phyloP scores from a whole-genome alignment of 2,329 filamentous ascomycete species.

The Pseudocercospora musae region DNA sequence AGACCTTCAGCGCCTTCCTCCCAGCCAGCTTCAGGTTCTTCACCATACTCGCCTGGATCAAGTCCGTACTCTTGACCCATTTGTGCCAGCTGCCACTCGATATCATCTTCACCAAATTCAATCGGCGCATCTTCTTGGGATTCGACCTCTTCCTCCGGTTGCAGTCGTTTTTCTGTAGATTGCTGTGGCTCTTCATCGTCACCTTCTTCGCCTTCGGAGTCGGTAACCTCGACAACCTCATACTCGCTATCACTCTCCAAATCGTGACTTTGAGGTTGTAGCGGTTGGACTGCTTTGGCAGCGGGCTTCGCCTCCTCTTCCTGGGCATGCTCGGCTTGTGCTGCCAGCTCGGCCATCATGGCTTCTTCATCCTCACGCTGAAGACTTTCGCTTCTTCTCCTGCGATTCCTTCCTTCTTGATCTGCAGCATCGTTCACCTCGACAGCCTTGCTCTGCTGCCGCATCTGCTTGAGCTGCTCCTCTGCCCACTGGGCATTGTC shows the following conservation, averaged over 20 bases:
- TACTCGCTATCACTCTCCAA: constrained; percentile 62
- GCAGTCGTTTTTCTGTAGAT: constrained; percentile 43
- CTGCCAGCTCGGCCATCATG: constrained; percentile 33
- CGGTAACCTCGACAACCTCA: constrained; percentile 72
- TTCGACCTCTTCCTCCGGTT: constrained; percentile 51
- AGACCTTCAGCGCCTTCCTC: constrained; percentile 70
- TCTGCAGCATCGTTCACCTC: constrained; percentile 22
- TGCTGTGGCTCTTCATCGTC: constrained; percentile 60
- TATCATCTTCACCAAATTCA: constrained; percentile 92
- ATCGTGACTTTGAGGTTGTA: constrained; percentile 23
- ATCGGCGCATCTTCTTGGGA: constrained; percentile 49
- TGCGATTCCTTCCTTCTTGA: constrained; percentile 16
- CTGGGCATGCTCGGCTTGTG: constrained; percentile 34
- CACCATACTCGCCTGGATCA: constrained; percentile 72
- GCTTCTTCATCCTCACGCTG: constrained; percentile 37
- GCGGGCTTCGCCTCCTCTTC: constrained; percentile 56
- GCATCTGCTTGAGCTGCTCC: constrained; percentile 31
- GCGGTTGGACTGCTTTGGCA: constrained; percentile 34
- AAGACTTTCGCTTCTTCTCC: constrained; percentile 32
- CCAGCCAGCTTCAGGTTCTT: constrained; percentile 54
- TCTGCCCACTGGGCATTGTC: constrained; percentile 35
- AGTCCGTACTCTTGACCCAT: constrained; percentile 85
- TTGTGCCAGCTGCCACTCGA: constrained; percentile 83
- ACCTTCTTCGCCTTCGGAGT: constrained; percentile 48
- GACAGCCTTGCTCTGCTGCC: constrained; percentile 20